phyloP scores from a whole-genome alignment of 140 eudicot genomes.

The Cichorium intybus region DNA sequence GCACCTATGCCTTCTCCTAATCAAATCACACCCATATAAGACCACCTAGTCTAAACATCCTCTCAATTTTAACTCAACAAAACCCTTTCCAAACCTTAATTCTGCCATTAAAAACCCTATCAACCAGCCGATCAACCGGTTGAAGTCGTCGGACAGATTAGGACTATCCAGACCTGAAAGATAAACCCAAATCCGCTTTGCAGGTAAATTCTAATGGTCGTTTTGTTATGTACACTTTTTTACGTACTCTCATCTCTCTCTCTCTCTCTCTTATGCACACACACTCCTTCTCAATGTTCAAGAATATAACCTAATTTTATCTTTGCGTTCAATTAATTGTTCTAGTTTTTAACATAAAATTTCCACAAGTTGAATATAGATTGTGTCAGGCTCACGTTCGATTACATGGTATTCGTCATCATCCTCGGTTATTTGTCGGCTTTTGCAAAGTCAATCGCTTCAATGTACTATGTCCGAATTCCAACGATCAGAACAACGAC shows the following conservation, averaged over 20 bases:
- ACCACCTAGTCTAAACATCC: constrained; percentile 61
- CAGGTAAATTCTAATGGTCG: constrained; percentile 43
- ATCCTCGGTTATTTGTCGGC: constrained; percentile 1
- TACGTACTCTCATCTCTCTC: no score
- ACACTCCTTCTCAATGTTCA: no score
- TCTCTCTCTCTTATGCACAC: no score
- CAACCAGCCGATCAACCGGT: constrained; percentile 78
- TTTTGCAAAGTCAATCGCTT: constrained; percentile 11
- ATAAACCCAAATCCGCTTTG: constrained; percentile 42
- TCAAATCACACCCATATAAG: constrained; percentile 37
- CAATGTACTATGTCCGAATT: constrained; percentile 32
- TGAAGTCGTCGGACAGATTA: constrained; percentile 79
- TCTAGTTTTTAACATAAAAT: no score
- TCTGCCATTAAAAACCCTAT: constrained; percentile 23
- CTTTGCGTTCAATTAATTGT: no score
- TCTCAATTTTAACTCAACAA: constrained; percentile 41
- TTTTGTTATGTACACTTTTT: no score
- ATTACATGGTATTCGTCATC: constrained; percentile 23
- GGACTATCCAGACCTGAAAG: constrained; percentile 74
- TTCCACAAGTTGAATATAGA: constrained; percentile 21
- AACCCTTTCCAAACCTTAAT: constrained; percentile 58
- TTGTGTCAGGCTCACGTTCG: background rate
- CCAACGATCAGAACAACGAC: constrained; percentile 16
- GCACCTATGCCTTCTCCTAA: constrained; percentile 57
- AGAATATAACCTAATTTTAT: no score